These are phyloP conservation scores for Fusarium heterosporum DNA, from an alignment of 2,329 filamentous ascomycete species.

Conservation along the genomic window DNA sequence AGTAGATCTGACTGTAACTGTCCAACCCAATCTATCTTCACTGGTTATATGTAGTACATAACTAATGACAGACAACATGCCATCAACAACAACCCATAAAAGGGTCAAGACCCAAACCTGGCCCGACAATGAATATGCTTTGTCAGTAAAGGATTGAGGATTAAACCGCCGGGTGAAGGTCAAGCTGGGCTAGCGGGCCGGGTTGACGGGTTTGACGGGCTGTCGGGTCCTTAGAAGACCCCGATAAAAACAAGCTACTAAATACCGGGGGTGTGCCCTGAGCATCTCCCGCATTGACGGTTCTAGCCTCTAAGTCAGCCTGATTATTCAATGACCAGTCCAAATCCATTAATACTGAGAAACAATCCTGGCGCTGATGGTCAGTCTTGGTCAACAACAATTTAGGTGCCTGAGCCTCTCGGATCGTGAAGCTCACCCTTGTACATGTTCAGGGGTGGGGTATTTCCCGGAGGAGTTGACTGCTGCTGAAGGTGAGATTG, in stretches of 20 bases:
- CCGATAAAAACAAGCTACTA: conserved; percentile 42
- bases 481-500: conserved; percentile 6
- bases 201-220: conserved; percentile 34
- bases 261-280: conserved; percentile 12
- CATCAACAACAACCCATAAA: conserved; percentile 2
- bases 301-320: background rate
- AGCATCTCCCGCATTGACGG: background rate
- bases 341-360: no score
- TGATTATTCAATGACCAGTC: background rate
- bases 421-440: background rate
- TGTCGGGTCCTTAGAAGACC: conserved; percentile 51
- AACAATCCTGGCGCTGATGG: conserved; percentile 15
- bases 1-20: background rate
- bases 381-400: conserved; percentile 15
- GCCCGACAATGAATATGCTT: no score
- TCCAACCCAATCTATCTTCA: background rate
- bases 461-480: conserved; percentile 3
- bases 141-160: background rate
- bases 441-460: no score
- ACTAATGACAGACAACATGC: background rate
- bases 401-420: background rate
- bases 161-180: background rate
- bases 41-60: background rate
- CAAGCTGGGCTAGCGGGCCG: conserved; percentile 13
- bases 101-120: background rate